phyloP scores from a whole-genome alignment of 495 filamentous ascomycete species.

The Xylaria cubensis region DNA sequence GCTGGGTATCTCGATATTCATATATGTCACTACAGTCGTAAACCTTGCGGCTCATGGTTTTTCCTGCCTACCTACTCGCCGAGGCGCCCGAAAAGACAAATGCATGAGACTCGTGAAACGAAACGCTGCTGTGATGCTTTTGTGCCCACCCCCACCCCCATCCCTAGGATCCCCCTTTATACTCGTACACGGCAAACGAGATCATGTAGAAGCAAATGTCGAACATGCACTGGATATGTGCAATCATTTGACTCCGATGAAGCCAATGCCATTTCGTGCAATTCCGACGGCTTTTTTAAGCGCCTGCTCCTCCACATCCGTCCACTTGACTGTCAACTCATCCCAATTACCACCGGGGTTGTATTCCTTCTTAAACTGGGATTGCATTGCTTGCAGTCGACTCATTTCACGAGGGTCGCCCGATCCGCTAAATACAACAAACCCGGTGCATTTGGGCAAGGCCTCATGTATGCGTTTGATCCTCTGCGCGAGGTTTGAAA shows the following conservation, averaged over 20 bases:
- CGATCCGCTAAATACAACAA: slow-evolving; percentile 87
- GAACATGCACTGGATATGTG: background rate
- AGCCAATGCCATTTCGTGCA: slow-evolving; percentile 80
- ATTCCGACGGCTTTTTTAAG: slow-evolving; percentile 70
- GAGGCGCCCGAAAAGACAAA: background rate
- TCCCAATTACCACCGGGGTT: slow-evolving; percentile 81
- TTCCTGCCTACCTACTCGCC: slow-evolving; percentile 2
- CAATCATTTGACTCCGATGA: slow-evolving; percentile 74
- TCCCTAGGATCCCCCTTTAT: background rate
- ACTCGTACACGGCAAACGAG: slow-evolving; percentile 14
- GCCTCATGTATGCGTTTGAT: slow-evolving; percentile 75
- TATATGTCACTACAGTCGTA: slow-evolving; percentile 12
- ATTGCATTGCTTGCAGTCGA: slow-evolving; percentile 74
- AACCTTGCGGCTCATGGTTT: slow-evolving; percentile 20
- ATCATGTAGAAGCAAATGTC: background rate
- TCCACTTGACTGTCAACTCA: slow-evolving; percentile 86
- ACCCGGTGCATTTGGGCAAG: slow-evolving; percentile 81
- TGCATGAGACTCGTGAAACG: slow-evolving; percentile 18
- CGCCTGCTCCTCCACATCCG: slow-evolving; percentile 82
- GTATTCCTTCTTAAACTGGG: slow-evolving; percentile 77
- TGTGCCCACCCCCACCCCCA: background rate
- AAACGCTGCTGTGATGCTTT: slow-evolving; percentile 19
- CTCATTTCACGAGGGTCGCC: slow-evolving; percentile 84
- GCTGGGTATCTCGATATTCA: slow-evolving; percentile 24
- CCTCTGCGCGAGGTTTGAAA: slow-evolving; percentile 54